Evolutionary conservation across 2,329 filamentous ascomycete genomes (phyloP), one percentile per base, ranked within the genome.

Genomic region (Trichoderma sp.): DNA sequence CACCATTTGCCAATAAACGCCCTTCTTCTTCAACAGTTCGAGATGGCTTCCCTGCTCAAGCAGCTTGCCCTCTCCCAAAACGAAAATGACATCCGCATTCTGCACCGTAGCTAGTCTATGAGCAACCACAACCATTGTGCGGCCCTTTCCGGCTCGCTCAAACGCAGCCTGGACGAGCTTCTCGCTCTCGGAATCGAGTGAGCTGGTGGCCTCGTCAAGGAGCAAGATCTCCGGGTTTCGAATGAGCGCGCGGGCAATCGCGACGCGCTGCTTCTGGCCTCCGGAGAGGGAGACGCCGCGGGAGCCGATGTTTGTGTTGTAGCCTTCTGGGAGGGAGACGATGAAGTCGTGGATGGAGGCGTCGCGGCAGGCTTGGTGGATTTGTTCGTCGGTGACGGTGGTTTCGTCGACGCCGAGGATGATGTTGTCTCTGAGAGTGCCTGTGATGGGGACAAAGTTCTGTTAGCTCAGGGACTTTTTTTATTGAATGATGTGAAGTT

Each of bases 11-110:
- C 88, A 90, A 76, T 91, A 91, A 6, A 89, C 85, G 1, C 89
- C 89, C 79, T 82, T 86, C 83, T 85, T 85, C 81, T 83, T 86
- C 76, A 91, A 76, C 75, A 91, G 78, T 79, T 90, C 89, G 2
- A 75, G 75, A 76, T 91, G 89, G 21, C 80, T 89, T 12, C 89
- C 89, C 80, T 87, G 84, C 81, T 91, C 89, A 12, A 91, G 80
- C 60, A 91, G 84, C 78, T 86, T 88, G 29, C 92, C 84, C 76
- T 91, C 88, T 12, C 93, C 93, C 65, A 97, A 90, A 0, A 96
- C 93, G 79, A 94, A 94, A 59, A 95, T 95, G n/a, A 92, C 85
- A 81, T 96, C 92, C 1, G 93, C 93, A 78, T 95, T 93, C 82
- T 94, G 93, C 24, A 95, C 91, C 14, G 93, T 96, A 0, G 92